A percentile compares a stretch with the other conserved stretches of the same genome.
These are phyloP conservation scores for Pleurotus giganteus DNA, from an alignment of 768 basidiomycete species.

Conservation along the genomic window DNA sequence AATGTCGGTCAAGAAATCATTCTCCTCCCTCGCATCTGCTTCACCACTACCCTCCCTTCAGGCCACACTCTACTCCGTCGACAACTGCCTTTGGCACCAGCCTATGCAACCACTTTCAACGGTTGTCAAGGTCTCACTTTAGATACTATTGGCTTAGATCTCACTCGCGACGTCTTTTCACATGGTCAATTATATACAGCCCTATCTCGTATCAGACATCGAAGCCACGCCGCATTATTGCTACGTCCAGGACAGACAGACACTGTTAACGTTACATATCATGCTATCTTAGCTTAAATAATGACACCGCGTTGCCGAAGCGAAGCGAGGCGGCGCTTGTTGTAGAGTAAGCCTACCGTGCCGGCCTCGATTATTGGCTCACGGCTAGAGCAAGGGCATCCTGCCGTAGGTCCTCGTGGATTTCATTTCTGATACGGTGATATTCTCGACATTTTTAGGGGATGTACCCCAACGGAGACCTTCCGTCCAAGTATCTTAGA, in stretches of 20 bases:
- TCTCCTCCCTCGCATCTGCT: conserved; percentile 37
- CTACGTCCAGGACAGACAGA: background rate
- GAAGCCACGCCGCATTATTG: background rate
- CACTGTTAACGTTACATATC: background rate
- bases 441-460: no score
- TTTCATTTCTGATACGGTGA: no score
- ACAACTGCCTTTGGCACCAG: conserved; percentile 43
- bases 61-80: conserved; percentile 22
- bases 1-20: no score
- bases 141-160: conserved; percentile 37
- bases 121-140: conserved; percentile 50
- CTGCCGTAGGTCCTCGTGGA: no score
- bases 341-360: no score
- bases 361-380: no score
- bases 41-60: conserved; percentile 25
- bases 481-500: background rate
- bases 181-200: conserved; percentile 47
- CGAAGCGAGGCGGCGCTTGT: no score
- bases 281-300: background rate
- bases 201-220: conserved; percentile 23
- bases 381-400: no score
- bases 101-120: conserved; percentile 49
- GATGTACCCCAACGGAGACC: no score
- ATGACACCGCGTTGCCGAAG: background rate
- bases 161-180: conserved; percentile 32